phyloP scores from a whole-genome alignment of 225 moss, liverwort and hornwort genomes.

The Pseudisothecium myosuroides region DNA sequence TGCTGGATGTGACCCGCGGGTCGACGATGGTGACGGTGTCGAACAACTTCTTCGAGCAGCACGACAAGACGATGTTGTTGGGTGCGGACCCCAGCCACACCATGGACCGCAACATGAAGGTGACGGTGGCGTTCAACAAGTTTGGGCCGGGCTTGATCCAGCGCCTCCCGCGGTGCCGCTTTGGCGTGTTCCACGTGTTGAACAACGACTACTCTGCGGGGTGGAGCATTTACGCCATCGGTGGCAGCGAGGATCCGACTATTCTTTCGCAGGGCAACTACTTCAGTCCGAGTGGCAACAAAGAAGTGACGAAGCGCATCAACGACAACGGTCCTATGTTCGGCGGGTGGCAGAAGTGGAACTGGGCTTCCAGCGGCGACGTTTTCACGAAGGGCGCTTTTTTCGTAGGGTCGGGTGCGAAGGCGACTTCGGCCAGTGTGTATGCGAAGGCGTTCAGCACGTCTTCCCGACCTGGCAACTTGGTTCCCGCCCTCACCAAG shows the following conservation, averaged over 20 bases:
- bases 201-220: slow-evolving; percentile 46
- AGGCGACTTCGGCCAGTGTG: slow-evolving; percentile 1
- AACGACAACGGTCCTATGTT: slow-evolving; percentile 16
- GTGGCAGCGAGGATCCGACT: slow-evolving; percentile 43
- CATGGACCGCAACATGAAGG: slow-evolving; percentile 11
- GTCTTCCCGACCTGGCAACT: slow-evolving; percentile 2
- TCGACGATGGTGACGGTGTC: slow-evolving; percentile 24
- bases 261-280: slow-evolving; percentile 45
- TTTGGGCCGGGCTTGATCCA: slow-evolving; percentile 25
- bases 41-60: slow-evolving; percentile 30
- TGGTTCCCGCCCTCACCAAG: slow-evolving; percentile 20
- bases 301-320: slow-evolving; percentile 35
- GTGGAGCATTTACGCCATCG: slow-evolving; percentile 34
- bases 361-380: slow-evolving; percentile 39
- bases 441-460: slow-evolving; percentile 23
- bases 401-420: slow-evolving; percentile 21
- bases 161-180: slow-evolving; percentile 38
- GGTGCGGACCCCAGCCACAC: slow-evolving; percentile 1
- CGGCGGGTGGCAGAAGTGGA: slow-evolving; percentile 31
- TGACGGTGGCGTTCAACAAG: slow-evolving; percentile 38
- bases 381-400: slow-evolving; percentile 5
- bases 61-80: slow-evolving; percentile 47
- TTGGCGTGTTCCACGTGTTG: slow-evolving; percentile 31
- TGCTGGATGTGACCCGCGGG: slow-evolving; percentile 23
- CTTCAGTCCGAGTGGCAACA: slow-evolving; percentile 10